Percentiles rank a stretch among this genome's conserved stretches.
These are phyloP conservation scores for Hansenula lynferdii DNA, from an alignment of 1,139 yeast genomes.

Conservation along the genomic window DNA sequence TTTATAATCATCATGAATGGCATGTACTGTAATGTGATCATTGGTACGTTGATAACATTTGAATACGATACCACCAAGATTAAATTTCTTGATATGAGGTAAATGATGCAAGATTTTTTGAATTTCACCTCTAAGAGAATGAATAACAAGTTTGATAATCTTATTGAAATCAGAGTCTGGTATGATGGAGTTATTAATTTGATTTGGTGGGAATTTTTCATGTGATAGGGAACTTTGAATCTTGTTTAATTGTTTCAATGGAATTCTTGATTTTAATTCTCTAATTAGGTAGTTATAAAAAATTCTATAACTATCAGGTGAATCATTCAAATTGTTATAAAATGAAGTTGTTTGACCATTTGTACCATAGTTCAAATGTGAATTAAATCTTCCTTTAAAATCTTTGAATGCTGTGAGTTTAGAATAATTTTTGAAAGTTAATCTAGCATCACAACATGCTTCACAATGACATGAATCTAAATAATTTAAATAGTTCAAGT, in stretches of 20 bases:
- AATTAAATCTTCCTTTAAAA: conserved; percentile 19
- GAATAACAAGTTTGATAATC: conserved; percentile 12
- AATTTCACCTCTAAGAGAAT: conserved; percentile 11
- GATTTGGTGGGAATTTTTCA: conserved; percentile 11
- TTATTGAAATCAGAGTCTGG: conserved; percentile 7
- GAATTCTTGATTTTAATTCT: conserved; percentile 21
- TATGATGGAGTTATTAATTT: conserved; percentile 9
- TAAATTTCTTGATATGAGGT: conserved; percentile 11
- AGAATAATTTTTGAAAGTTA: conserved; percentile 11
- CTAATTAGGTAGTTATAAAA: conserved; percentile 19
- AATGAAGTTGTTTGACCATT: conserved; percentile 4
- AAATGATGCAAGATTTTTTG: conserved; percentile 4
- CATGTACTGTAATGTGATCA: conserved; percentile 2
- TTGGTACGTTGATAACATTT: neutral
- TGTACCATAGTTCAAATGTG: conserved; percentile 13
- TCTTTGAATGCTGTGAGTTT: conserved; percentile 19
- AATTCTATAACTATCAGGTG: conserved; percentile 20
- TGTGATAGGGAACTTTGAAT: conserved; percentile 13
- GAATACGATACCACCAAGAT: conserved; percentile 17
- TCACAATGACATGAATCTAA: conserved; percentile 19
- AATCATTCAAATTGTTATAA: conserved; percentile 7
- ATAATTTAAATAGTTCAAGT: conserved; percentile 18
- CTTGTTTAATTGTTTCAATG: conserved; percentile 16
- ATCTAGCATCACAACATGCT: conserved; percentile 16
- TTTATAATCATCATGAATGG: conserved; percentile 14